Evolutionary conservation across 2,329 filamentous ascomycete genomes (phyloP).

Genomic region (Colletotrichum musae): DNA sequence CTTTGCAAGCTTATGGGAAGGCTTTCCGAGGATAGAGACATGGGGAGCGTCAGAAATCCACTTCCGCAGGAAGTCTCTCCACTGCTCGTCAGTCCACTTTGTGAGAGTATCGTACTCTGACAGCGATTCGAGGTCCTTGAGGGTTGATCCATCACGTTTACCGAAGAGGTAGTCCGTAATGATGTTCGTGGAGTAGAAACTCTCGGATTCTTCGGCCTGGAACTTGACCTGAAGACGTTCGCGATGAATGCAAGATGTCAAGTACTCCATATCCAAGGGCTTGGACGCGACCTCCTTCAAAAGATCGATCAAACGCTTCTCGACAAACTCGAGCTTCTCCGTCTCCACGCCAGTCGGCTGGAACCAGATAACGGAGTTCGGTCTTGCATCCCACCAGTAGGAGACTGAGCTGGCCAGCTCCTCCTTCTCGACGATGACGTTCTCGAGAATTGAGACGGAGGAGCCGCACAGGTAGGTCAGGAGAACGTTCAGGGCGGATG

Average conservation of each 20-base stretch:
- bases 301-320: conserved; percentile 87
- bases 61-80: conserved; percentile 84
- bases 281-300: conserved; percentile 85
- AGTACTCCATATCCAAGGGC: conserved; percentile 89
- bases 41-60: conserved; percentile 91
- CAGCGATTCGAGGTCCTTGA: conserved; percentile 71
- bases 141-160: conserved; percentile 83
- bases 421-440: conserved; percentile 92
- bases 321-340: conserved; percentile 85
- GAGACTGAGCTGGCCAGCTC: conserved; percentile 90
- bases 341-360: conserved; percentile 90
- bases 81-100: conserved; percentile 86
- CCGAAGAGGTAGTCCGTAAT: conserved; percentile 96
- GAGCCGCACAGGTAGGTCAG: conserved; percentile 93
- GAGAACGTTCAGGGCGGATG: conserved; percentile 83
- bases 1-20: conserved; percentile 83
- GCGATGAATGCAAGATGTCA: conserved; percentile 87
- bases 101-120: conserved; percentile 78
- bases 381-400: conserved; percentile 83
- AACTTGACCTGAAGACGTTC: conserved; percentile 88
- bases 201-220: conserved; percentile 83
- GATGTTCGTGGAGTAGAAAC: conserved; percentile 86
- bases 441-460: conserved; percentile 92
- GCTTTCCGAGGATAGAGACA: conserved; percentile 89
- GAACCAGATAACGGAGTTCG: conserved; percentile 88